Evolutionary conservation across 345 rosid genomes (phyloP).

Genomic region (Populus simonii): DNA sequence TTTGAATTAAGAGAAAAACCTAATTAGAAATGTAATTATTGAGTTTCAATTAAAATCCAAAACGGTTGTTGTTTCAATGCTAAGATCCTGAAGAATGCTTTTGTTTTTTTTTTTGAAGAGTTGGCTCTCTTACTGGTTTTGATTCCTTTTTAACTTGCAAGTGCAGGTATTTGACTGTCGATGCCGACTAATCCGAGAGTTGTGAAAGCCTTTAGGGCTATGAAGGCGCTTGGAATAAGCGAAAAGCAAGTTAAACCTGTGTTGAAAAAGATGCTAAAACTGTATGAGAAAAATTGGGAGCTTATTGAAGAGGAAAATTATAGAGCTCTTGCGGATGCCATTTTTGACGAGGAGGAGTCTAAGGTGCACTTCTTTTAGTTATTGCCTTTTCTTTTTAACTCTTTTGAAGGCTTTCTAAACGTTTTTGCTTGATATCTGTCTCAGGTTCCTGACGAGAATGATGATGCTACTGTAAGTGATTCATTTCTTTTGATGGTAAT

Average conservation of each 20-base stretch:
- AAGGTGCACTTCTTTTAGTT: slow-evolving; percentile 36
- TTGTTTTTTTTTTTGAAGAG: background rate
- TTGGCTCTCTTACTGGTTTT: no score
- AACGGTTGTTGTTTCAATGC: no score
- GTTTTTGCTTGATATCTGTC: slow-evolving; percentile 8
- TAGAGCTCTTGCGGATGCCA: slow-evolving; percentile 85
- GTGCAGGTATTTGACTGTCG: background rate
- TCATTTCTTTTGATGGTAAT: background rate
- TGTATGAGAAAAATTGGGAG: slow-evolving; percentile 88
- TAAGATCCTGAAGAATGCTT: no score
- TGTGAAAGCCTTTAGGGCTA: slow-evolving; percentile 55
- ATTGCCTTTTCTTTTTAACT: background rate
- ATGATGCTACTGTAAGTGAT: slow-evolving; percentile 38
- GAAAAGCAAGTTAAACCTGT: slow-evolving; percentile 62
- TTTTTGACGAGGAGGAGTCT: slow-evolving; percentile 67
- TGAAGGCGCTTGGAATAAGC: slow-evolving; percentile 60
- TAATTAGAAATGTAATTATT: background rate
- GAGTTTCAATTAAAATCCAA: background rate
- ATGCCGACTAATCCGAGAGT: slow-evolving; percentile 61
- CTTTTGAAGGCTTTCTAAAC: background rate
- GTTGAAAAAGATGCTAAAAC: slow-evolving; percentile 53
- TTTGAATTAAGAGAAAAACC: background rate
- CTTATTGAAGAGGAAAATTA: slow-evolving; percentile 78
- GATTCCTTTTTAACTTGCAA: no score
- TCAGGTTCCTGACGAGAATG: slow-evolving; percentile 41